phyloP scores from a whole-genome alignment of 2,329 filamentous ascomycete species.

The Ophiostoma montium region DNA sequence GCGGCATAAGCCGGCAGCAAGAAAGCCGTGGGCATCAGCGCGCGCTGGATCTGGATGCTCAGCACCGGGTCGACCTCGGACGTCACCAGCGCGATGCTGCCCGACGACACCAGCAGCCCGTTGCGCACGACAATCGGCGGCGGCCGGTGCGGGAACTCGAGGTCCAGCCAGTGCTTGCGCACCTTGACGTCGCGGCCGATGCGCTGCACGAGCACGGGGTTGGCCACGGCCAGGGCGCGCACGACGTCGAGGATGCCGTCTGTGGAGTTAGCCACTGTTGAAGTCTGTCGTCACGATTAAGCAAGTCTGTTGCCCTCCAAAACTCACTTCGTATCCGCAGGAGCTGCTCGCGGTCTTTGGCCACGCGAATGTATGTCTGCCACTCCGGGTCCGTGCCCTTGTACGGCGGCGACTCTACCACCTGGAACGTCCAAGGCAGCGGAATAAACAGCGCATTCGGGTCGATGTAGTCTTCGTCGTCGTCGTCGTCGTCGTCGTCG shows the following conservation, averaged over 20 bases:
- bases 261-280: slow-evolving; percentile 14
- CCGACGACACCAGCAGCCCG: slow-evolving; percentile 21
- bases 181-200: slow-evolving; percentile 35
- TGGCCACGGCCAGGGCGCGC: slow-evolving; percentile 26
- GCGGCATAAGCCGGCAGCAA: slow-evolving; percentile 38
- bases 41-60: slow-evolving; percentile 28
- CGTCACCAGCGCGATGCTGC: slow-evolving; percentile 8
- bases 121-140: slow-evolving; percentile 45
- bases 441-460: slow-evolving; percentile 38
- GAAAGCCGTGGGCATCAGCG: slow-evolving; percentile 39
- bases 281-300: background rate
- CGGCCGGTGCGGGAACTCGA: slow-evolving; percentile 43
- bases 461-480: background rate
- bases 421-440: slow-evolving; percentile 42
- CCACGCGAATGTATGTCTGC: slow-evolving; percentile 44
- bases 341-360: slow-evolving; percentile 34
- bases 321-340: slow-evolving; percentile 28
- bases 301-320: too few species aligned
- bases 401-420: slow-evolving; percentile 36
- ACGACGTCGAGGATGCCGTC: slow-evolving; percentile 32
- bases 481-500: background rate
- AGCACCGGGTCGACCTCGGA: slow-evolving; percentile 11
- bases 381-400: slow-evolving; percentile 48
- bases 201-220: slow-evolving; percentile 27
- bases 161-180: slow-evolving; percentile 43